A percentile compares a stretch with the other conserved stretches of the same genome.
These are phyloP conservation scores for Cladosporium sp. DNA, from an alignment of 2,329 filamentous ascomycete genomes.

Conservation along the genomic window DNA sequence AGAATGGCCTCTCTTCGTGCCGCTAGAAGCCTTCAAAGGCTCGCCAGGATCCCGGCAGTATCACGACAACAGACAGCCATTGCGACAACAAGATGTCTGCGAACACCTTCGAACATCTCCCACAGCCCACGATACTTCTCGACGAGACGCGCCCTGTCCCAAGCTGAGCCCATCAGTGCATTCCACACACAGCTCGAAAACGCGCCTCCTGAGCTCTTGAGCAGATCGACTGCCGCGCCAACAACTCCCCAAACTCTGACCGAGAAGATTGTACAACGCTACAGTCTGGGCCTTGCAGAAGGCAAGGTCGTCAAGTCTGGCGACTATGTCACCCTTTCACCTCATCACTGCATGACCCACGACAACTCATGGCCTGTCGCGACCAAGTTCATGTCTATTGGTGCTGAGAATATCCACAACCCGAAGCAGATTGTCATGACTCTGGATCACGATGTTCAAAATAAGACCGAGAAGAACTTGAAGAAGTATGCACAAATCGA, in stretches of 20 bases:
- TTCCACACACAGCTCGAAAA: slow-evolving; percentile 64
- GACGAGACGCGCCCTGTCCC: slow-evolving; percentile 18
- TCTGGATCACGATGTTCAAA: slow-evolving; percentile 85
- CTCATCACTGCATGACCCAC: slow-evolving; percentile 77
- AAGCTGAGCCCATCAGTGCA: slow-evolving; percentile 44
- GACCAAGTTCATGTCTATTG: slow-evolving; percentile 77
- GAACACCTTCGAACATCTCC: slow-evolving; percentile 14
- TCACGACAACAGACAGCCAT: slow-evolving; percentile 7
- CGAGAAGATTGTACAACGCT: slow-evolving; percentile 85
- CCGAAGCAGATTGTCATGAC: slow-evolving; percentile 74
- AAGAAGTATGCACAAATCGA: slow-evolving; percentile 81
- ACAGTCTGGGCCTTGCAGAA: slow-evolving; percentile 69
- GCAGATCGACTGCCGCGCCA: slow-evolving; percentile 49
- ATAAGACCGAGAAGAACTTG: slow-evolving; percentile 71
- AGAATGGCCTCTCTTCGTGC: slow-evolving; percentile 18
- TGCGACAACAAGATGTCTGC: slow-evolving; percentile 11
- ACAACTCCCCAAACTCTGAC: slow-evolving; percentile 71
- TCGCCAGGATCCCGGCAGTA: slow-evolving; percentile 11
- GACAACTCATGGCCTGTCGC: slow-evolving; percentile 77
- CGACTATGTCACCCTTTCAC: slow-evolving; percentile 76
- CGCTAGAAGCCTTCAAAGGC: slow-evolving; percentile 20
- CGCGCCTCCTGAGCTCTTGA: slow-evolving; percentile 67
- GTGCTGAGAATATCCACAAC: slow-evolving; percentile 69
- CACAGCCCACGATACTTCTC: slow-evolving; percentile 27
- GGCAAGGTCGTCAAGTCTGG: slow-evolving; percentile 73